These are phyloP conservation scores for Daldinia childiae DNA, from an alignment of 495 filamentous ascomycete genomes.

Conservation along the genomic window DNA sequence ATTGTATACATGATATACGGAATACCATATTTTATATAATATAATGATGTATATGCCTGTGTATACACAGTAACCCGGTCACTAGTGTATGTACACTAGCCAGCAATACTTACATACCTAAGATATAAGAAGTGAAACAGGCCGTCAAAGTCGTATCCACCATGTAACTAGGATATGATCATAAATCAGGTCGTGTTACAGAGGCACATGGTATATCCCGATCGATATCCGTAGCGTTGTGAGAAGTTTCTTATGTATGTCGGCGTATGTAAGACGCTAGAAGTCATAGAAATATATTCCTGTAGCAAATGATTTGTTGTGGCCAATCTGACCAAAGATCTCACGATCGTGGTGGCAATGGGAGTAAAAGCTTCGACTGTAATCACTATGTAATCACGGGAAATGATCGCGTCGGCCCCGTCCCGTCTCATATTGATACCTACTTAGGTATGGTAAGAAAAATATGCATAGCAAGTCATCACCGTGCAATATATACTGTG, in stretches of 20 bases:
- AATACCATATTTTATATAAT: not conserved
- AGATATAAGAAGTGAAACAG: conserved; percentile 33
- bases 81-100: not conserved
- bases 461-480: not conserved
- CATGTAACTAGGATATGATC: conserved; percentile 9
- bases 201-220: conserved; percentile 22
- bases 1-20: not conserved
- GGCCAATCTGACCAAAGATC: conserved; percentile 1
- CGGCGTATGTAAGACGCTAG: not conserved
- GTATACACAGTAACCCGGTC: not conserved
- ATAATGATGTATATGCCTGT: not conserved
- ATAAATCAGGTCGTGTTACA: conserved; percentile 32
- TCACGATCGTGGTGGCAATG: conserved; percentile 3
- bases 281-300: not conserved
- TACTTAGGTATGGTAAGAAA: not conserved
- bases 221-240: conserved; percentile 1
- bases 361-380: not conserved
- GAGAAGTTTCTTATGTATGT: conserved; percentile 4
- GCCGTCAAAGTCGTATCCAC: conserved; percentile 32
- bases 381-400: not conserved
- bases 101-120: not conserved
- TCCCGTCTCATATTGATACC: not conserved
- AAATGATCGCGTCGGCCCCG: not conserved
- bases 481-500: conserved; percentile 4
- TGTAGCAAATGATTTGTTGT: not conserved